phyloP scores from a whole-genome alignment of 352 stramenopile species.

The Globisporangium polare region DNA sequence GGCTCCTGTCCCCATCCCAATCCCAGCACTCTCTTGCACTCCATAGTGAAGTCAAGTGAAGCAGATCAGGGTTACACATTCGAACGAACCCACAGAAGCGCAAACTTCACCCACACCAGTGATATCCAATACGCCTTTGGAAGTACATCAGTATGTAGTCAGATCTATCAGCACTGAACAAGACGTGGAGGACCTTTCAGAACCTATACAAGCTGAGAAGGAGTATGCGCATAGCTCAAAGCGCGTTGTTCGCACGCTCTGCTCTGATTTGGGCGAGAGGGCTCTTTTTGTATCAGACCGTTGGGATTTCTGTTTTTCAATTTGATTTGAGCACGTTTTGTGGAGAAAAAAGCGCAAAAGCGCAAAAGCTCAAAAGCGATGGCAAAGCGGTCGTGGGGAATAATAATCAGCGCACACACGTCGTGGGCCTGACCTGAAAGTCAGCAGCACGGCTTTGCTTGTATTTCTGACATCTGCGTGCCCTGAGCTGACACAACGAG shows the following conservation, averaged over 20 bases:
- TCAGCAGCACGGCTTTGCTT: background rate
- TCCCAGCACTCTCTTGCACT: background rate
- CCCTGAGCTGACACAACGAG: too few relatives aligned
- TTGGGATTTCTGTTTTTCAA: background rate
- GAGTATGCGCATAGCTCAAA: background rate
- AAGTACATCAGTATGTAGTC: background rate
- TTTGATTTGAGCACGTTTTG: background rate
- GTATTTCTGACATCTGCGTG: background rate
- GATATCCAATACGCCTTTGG: background rate
- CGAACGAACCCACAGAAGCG: too few relatives aligned
- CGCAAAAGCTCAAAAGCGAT: background rate
- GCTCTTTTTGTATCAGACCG: background rate
- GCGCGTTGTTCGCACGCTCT: background rate
- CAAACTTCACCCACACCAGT: too few relatives aligned
- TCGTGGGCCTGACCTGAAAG: background rate
- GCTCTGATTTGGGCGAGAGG: background rate
- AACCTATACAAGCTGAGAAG: background rate
- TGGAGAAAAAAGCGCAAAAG: too few relatives aligned
- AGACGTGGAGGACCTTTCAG: background rate
- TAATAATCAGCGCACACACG: background rate
- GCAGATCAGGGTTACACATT: background rate
- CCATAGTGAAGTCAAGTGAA: conserved; percentile 1
- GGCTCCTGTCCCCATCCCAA: background rate
- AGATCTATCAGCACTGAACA: too few relatives aligned
- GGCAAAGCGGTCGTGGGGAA: background rate